phyloP scores from a whole-genome alignment of 2,329 filamentous ascomycete species.

The Diaporthe australafricana region DNA sequence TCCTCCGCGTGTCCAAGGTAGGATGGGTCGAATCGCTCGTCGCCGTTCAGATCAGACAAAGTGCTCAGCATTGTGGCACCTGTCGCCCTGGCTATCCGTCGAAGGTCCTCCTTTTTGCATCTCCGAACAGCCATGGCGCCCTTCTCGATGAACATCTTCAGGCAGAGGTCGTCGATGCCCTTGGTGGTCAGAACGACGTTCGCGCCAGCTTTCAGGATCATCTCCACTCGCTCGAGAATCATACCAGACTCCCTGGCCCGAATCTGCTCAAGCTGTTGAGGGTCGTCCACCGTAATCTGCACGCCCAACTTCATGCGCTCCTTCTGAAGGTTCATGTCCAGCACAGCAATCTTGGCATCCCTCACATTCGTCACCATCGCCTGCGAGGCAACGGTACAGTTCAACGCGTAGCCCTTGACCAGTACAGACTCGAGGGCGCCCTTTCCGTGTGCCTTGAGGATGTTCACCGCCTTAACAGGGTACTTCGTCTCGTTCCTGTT shows the following conservation, averaged over 20 bases:
- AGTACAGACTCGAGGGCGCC: constrained; percentile 87
- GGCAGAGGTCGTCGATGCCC: constrained; percentile 94
- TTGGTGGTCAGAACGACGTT: constrained; percentile 98
- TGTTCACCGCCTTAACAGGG: constrained; percentile 98
- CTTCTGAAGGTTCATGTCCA: constrained; percentile 99
- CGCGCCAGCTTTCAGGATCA: constrained; percentile 97
- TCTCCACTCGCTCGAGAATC: constrained; percentile 91
- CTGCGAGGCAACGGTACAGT: constrained; percentile 98
- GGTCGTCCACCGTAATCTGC: constrained; percentile 97
- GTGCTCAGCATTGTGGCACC: constrained; percentile 94
- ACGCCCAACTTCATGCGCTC: constrained; percentile 99
- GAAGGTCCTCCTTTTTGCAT: constrained; percentile 98
- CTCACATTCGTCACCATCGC: constrained; percentile 94
- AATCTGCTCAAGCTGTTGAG: constrained; percentile 97
- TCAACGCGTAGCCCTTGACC: constrained; percentile 96
- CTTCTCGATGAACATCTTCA: constrained; percentile 94
- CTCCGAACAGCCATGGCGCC: constrained; percentile 95
- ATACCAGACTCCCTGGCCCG: constrained; percentile 92
- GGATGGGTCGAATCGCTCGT: constrained; percentile 94
- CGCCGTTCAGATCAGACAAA: constrained; percentile 94
- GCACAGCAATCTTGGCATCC: constrained; percentile 94
- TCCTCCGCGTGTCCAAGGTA: constrained; percentile 93
- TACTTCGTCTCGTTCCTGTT: constrained; percentile 93
- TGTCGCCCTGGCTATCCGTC: constrained; percentile 95
- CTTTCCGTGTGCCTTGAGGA: constrained; percentile 98